Evolutionary conservation across 208 protist species (phyloP), one percentile per base, ranked within the genome.

Genomic region (Phytomonas francai): DNA sequence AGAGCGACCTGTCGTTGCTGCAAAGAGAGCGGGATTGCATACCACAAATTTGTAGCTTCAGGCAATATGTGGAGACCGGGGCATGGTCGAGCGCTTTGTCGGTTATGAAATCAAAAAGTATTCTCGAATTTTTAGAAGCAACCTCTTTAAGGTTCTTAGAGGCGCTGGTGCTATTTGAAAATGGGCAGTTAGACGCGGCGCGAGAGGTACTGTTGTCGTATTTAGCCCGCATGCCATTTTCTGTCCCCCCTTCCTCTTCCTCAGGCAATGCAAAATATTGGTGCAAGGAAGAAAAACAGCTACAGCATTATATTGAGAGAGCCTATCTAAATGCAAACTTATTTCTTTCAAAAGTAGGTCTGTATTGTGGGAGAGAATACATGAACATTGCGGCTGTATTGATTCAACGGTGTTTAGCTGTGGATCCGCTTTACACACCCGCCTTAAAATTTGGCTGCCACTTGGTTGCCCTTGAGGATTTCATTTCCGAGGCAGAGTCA

Each of bases 261-360:
- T 27, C 64, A n/a, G 33, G 19, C 6, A 34, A 5, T 36, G 64
- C 29, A 5, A 11, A 32, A 22, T 59, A 36, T 25, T 7, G n/a
- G 31, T 42, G 32, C 12, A 25, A 72, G 8, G 80, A 91, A 54
- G 75, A 83, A 36, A 56, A 68, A 16, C 70, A 70, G 59, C 74
- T 84, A 16, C 84, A 77, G 72, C 69, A 76, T 36, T 73, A 76
- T 64, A 66, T 82, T 31, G 72, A 71, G 29, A 77, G 81, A 4
- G 85, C 92, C 76, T 93, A 88, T 70, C 60, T 96, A 14, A 80
- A 88, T 30, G 49, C 75, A 39, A 79, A 67, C 29, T 74, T 87
- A 28, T 79, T 92, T 29, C 76, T 93, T 11, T 88, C 91, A 33
- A 89, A 88, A 71, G 80, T 84, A n/a, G 88, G 84, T 68, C 71